Conservation (phyloP, 2,329 filamentous ascomycete genomes). For the Hypoxylon sp. region DNA sequence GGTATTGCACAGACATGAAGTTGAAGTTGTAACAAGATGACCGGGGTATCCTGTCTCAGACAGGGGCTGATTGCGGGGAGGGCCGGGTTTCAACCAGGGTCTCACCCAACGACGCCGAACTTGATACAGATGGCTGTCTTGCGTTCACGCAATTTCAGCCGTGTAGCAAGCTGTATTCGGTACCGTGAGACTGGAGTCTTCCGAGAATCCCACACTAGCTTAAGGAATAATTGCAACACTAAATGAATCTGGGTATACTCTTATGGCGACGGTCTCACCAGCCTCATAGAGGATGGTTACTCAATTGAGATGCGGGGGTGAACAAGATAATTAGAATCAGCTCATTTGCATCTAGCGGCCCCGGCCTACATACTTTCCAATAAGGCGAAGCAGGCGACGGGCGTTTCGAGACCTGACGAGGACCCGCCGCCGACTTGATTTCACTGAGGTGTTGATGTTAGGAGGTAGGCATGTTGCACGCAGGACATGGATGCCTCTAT, state of each 20-base stretch:
- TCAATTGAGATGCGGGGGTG: neutral
- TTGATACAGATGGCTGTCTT: conserved; percentile 43
- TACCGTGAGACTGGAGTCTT: conserved; percentile 2
- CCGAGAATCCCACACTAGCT: neutral
- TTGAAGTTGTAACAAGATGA: conserved; percentile 47
- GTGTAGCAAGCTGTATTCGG: conserved; percentile 18
- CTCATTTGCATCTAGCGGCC: neutral
- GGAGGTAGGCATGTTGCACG: no score
- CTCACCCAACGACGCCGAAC: conserved; percentile 28
- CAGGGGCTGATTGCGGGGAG: conserved; percentile 44
- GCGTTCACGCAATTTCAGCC: conserved; percentile 24
- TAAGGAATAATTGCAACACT: conserved; percentile 3
- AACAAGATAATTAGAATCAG: neutral
- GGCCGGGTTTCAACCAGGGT: conserved; percentile 45
- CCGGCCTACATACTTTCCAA: neutral
- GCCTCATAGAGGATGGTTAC: neutral
- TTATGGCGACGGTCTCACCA: neutral
- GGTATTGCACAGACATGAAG: conserved; percentile 46
- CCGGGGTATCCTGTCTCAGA: conserved; percentile 42
- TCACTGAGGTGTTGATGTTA: neutral
- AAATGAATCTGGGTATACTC: neutral
- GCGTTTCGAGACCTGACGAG: conserved; percentile 15
- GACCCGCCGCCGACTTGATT: neutral
- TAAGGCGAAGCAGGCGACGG: neutral
- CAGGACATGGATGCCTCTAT: neutral